Evolutionary conservation across 305 asterid genomes (phyloP).

Genomic region (Fraxinus nigra): DNA sequence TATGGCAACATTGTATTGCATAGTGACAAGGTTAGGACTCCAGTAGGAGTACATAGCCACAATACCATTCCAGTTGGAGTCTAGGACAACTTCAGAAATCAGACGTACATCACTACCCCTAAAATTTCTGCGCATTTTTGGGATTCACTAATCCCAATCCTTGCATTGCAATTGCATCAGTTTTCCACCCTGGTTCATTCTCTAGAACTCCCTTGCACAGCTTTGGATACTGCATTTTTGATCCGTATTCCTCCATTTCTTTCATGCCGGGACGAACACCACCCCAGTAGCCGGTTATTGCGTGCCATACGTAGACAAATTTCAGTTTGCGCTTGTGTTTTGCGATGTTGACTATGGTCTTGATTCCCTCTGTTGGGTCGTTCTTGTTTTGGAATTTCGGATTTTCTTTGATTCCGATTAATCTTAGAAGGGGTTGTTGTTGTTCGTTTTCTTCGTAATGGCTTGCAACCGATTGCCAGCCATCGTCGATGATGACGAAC

Average conservation of each 20-base stretch:
- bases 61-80: slow-evolving; percentile 61
- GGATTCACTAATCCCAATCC: slow-evolving; percentile 60
- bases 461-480: slow-evolving; percentile 56
- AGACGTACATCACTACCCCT: slow-evolving; percentile 74
- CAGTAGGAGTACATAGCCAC: slow-evolving; percentile 56
- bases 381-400: slow-evolving; percentile 59
- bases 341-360: slow-evolving; percentile 55
- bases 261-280: slow-evolving; percentile 53
- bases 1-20: slow-evolving; percentile 52
- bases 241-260: slow-evolving; percentile 51
- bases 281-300: slow-evolving; percentile 67
- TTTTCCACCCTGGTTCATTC: slow-evolving; percentile 86
- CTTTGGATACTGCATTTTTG: slow-evolving; percentile 72
- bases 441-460: slow-evolving; percentile 22
- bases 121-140: slow-evolving; percentile 43
- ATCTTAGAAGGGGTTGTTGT: slow-evolving; percentile 36
- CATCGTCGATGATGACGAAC: slow-evolving; percentile 69
- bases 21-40: slow-evolving; percentile 31
- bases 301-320: slow-evolving; percentile 65
- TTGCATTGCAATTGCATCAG: slow-evolving; percentile 48
- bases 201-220: slow-evolving; percentile 70
- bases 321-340: slow-evolving; percentile 73
- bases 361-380: slow-evolving; percentile 57
- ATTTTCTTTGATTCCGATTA: slow-evolving; percentile 77
- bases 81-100: slow-evolving; percentile 54